Conservation (phyloP, 2,329 filamentous ascomycete genomes). For the Hypoxylon sp. region DNA sequence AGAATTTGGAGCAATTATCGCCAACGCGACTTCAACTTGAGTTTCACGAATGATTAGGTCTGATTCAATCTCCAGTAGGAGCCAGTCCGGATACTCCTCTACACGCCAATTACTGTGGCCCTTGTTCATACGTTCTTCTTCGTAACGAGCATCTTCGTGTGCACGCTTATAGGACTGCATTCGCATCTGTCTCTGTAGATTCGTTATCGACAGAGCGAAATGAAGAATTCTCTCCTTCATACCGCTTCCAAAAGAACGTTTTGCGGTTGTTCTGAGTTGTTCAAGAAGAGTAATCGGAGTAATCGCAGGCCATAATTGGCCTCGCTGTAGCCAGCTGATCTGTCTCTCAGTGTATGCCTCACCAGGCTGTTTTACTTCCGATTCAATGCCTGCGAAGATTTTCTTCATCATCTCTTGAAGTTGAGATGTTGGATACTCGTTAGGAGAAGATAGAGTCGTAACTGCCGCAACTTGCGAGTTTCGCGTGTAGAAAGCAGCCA, state of each 20-base stretch:
- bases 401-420: slow-evolving; percentile 15
- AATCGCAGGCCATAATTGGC: slow-evolving; percentile 62
- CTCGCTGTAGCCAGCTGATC: slow-evolving; percentile 59
- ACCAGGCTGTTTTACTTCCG: slow-evolving; percentile 27
- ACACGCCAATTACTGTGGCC: slow-evolving; percentile 73
- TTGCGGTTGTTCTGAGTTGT: slow-evolving; percentile 59
- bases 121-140: slow-evolving; percentile 61
- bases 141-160: slow-evolving; percentile 50
- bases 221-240: slow-evolving; percentile 60
- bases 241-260: slow-evolving; percentile 51
- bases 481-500: slow-evolving; percentile 45
- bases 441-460: not conserved
- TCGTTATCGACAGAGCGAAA: slow-evolving; percentile 62
- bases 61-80: slow-evolving; percentile 76
- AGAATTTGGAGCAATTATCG: slow-evolving; percentile 69
- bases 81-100: slow-evolving; percentile 70
- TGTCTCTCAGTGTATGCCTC: slow-evolving; percentile 37
- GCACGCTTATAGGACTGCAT: slow-evolving; percentile 55
- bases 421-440: slow-evolving; percentile 19
- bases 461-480: slow-evolving; percentile 18
- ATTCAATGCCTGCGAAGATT: slow-evolving; percentile 26
- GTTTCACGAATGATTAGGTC: slow-evolving; percentile 73
- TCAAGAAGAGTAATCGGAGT: slow-evolving; percentile 62
- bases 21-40: slow-evolving; percentile 73
- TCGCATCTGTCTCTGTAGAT: slow-evolving; percentile 62